Evolutionary conservation across 129 eudicot genomes (phyloP).

Genomic region (Erigeron canadensis): DNA sequence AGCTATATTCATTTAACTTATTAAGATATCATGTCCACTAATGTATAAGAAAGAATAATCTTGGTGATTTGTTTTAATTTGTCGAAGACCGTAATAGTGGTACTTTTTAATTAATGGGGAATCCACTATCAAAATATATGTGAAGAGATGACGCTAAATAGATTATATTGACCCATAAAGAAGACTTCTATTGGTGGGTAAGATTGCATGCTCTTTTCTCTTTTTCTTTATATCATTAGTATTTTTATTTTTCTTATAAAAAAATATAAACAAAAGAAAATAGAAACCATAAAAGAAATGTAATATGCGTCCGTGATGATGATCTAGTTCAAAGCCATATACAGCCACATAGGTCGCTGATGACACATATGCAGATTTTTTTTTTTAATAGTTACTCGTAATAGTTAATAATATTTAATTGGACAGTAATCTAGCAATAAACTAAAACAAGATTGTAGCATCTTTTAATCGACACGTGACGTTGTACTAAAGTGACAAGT

Average conservation of each 20-base stretch:
- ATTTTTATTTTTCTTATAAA: slow-evolving; percentile 10
- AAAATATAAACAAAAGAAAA: not conserved
- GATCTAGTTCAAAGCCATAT: slow-evolving; percentile 5
- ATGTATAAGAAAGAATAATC: not conserved
- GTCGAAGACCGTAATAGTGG: not conserved
- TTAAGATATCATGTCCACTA: not conserved
- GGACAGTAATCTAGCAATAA: no score
- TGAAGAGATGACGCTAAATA: slow-evolving; percentile 8
- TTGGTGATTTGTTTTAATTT: not conserved
- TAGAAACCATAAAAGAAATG: slow-evolving; percentile 6
- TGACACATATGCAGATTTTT: slow-evolving; percentile 8
- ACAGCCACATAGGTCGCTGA: not conserved
- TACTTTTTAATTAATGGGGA: not conserved
- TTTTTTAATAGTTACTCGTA: no score
- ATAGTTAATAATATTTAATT: no score
- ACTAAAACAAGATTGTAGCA: no score
- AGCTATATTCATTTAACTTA: not conserved
- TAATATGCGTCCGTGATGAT: slow-evolving; percentile 12
- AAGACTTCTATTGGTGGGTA: slow-evolving; percentile 23
- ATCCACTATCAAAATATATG: slow-evolving; percentile 1
- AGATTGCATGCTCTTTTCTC: slow-evolving; percentile 11
- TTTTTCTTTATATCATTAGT: slow-evolving; percentile 16
- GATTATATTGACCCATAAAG: slow-evolving; percentile 9
- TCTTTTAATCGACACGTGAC: no score
- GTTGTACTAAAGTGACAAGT: no score